phyloP scores from a whole-genome alignment of 2,329 filamentous ascomycete genomes.

The Beauveria sp. region DNA sequence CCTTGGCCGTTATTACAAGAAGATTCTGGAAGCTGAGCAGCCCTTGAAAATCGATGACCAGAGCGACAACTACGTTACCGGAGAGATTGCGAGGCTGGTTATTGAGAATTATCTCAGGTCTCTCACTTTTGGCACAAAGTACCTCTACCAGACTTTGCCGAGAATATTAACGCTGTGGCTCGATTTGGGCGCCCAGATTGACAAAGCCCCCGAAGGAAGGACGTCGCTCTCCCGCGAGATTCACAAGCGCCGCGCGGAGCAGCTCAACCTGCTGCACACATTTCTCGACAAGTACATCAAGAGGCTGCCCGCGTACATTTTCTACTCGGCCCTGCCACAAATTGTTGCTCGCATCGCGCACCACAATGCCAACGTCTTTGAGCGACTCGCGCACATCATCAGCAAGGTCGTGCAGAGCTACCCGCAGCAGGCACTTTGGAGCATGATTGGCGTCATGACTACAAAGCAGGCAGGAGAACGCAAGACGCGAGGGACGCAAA shows the following conservation, averaged over 20 bases:
- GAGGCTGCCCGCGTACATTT: conserved; percentile 66
- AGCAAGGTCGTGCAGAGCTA: conserved; percentile 78
- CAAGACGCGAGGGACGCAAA: conserved; percentile 41
- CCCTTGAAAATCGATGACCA: conserved; percentile 68
- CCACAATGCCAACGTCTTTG: conserved; percentile 68
- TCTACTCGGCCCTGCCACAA: conserved; percentile 79
- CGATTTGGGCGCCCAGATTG: conserved; percentile 72
- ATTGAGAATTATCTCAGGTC: conserved; percentile 91
- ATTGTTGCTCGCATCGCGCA: conserved; percentile 95
- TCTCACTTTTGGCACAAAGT: conserved; percentile 83
- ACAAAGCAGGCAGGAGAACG: conserved; percentile 65
- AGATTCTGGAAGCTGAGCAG: conserved; percentile 84
- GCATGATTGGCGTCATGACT: conserved; percentile 77
- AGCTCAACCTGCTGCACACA: conserved; percentile 61
- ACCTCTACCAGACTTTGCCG: conserved; percentile 89
- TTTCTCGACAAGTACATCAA: conserved; percentile 74
- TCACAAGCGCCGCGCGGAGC: conserved; percentile 49
- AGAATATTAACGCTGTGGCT: conserved; percentile 91
- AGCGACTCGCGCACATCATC: conserved; percentile 70
- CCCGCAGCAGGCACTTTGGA: conserved; percentile 88
- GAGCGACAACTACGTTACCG: conserved; percentile 65
- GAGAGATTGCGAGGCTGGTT: conserved; percentile 79
- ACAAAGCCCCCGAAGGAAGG: conserved; percentile 51
- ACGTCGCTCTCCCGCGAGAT: conserved; percentile 45
- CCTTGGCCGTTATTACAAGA: conserved; percentile 94